Conservation (phyloP, 2,329 filamentous ascomycete species). For the Hymenoscyphus salicellus region DNA sequence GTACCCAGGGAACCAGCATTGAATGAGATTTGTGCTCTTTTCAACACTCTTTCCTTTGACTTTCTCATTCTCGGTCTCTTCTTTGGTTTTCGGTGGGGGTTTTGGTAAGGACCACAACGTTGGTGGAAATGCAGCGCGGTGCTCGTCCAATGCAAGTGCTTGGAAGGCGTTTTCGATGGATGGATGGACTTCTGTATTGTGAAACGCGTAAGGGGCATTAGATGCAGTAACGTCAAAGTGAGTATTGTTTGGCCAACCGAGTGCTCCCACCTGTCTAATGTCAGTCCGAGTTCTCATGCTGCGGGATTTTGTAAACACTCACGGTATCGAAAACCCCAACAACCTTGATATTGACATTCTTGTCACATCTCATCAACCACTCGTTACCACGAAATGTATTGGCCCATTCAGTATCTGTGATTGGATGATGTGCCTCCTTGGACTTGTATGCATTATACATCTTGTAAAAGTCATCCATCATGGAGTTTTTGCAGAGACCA, state of each 20-base stretch:
- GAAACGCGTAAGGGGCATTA: neutral
- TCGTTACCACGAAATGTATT: too few relatives aligned
- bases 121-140: conserved; percentile 40
- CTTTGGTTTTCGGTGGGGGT: neutral
- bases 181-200: neutral
- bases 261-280: too few relatives aligned
- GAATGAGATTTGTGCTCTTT: conserved; percentile 15
- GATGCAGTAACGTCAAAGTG: neutral
- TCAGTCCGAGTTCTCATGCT: too few relatives aligned
- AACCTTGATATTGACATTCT: conserved; percentile 12
- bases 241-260: too few relatives aligned
- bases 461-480: conserved; percentile 39
- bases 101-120: conserved; percentile 35
- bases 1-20: conserved; percentile 29
- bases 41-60: conserved; percentile 19
- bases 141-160: conserved; percentile 48
- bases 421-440: too few relatives aligned
- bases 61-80: too few relatives aligned
- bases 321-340: conserved; percentile 16
- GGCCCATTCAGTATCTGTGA: too few relatives aligned
- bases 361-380: neutral
- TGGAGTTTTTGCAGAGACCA: conserved; percentile 40
- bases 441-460: conserved; percentile 12
- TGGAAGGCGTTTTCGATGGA: conserved; percentile 47
- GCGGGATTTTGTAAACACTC: neutral